A percentile compares a stretch with the other conserved stretches of the same genome.
These are phyloP conservation scores for Wallacemonas sp. DNA, from an alignment of 208 protist genomes.

Conservation along the genomic window DNA sequence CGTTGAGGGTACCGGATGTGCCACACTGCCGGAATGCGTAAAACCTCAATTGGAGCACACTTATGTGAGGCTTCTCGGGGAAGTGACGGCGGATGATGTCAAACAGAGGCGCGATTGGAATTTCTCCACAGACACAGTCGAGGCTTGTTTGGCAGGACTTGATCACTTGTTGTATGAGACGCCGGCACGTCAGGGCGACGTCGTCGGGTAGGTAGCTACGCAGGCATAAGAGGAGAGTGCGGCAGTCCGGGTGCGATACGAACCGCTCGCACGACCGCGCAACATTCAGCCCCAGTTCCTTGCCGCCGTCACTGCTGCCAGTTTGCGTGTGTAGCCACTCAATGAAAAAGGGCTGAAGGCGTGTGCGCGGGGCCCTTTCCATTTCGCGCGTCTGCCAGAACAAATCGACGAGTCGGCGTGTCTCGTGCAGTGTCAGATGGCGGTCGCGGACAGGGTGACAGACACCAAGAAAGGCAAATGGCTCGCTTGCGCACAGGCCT, in stretches of 20 bases:
- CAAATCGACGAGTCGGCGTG: slow-evolving; percentile 44
- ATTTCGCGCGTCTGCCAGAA: slow-evolving; percentile 60
- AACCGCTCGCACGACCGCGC: slow-evolving; percentile 64
- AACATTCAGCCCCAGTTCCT: slow-evolving; percentile 74
- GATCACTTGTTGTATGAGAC: slow-evolving; percentile 40
- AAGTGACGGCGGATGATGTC: slow-evolving; percentile 48
- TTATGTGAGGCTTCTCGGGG: slow-evolving; percentile 63
- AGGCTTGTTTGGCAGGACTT: slow-evolving; percentile 20
- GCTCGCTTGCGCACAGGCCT: slow-evolving; percentile 49
- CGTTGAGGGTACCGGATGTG: slow-evolving; percentile 23
- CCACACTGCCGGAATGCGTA: slow-evolving; percentile 38
- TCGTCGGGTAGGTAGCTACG: slow-evolving; percentile 73
- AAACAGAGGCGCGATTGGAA: slow-evolving; percentile 44
- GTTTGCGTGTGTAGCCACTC: slow-evolving; percentile 68
- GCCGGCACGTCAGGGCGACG: slow-evolving; percentile 44
- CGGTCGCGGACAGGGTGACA: slow-evolving; percentile 62
- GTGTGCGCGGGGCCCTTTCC: slow-evolving; percentile 19
- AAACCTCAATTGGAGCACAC: slow-evolving; percentile 81
- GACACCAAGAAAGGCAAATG: slow-evolving; percentile 59
- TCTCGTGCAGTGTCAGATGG: slow-evolving; percentile 45
- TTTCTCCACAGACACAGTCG: slow-evolving; percentile 17
- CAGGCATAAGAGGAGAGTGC: slow-evolving; percentile 51
- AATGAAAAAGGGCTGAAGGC: slow-evolving; percentile 50
- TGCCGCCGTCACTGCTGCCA: slow-evolving; percentile 34
- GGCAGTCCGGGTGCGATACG: slow-evolving; percentile 70